phyloP scores from a whole-genome alignment of 805 yeast genomes.

The Cyberlindnera veronae region DNA sequence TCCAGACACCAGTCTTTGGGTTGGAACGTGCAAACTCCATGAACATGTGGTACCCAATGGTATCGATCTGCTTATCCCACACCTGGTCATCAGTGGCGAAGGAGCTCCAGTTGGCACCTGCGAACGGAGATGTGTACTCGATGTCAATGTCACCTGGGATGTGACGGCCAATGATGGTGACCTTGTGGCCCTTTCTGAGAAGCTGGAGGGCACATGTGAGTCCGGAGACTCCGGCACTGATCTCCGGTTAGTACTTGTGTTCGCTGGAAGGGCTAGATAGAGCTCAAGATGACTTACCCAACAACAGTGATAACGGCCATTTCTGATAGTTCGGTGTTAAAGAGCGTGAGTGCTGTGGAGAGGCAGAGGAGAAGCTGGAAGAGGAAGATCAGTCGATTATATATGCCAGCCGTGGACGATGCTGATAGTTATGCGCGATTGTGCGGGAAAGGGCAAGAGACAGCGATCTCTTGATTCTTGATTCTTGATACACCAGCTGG shows the following conservation, averaged over 20 bases:
- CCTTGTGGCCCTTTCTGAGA: constrained; percentile 37
- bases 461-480: no score
- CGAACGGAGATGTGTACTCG: constrained; percentile 61
- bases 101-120: constrained; percentile 72
- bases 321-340: background rate
- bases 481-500: no score
- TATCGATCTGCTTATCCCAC: constrained; percentile 41
- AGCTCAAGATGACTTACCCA: constrained; percentile 22
- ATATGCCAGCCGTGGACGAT: no score
- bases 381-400: background rate
- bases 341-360: no score
- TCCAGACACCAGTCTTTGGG: constrained; percentile 47
- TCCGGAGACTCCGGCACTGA: constrained; percentile 52
- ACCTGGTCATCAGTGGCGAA: constrained; percentile 44
- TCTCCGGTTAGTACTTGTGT: background rate
- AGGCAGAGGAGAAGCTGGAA: background rate
- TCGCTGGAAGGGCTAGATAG: background rate
- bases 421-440: no score
- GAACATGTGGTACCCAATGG: constrained; percentile 45
- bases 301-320: constrained; percentile 18
- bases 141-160: constrained; percentile 56
- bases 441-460: no score
- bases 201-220: constrained; percentile 47
- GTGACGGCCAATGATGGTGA: constrained; percentile 41
- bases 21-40: constrained; percentile 41